Evolutionary conservation across 2,329 filamentous ascomycete species (phyloP).

Genomic region (Trichoderma sp.): DNA sequence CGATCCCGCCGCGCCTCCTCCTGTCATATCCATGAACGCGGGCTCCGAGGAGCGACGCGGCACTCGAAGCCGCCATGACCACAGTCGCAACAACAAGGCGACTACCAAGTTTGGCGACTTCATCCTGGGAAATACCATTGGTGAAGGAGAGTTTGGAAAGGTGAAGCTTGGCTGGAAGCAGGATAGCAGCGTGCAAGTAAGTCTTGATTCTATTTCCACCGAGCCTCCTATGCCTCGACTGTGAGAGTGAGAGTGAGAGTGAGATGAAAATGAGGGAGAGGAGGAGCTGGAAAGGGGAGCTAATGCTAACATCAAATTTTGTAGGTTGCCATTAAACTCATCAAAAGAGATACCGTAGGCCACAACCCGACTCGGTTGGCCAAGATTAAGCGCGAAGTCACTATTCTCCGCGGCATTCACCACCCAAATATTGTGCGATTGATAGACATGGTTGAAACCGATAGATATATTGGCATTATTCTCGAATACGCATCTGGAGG

Average conservation of each 20-base stretch:
- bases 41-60: slow-evolving; percentile 54
- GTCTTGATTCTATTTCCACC: slow-evolving; percentile 26
- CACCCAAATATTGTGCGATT: slow-evolving; percentile 97
- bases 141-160: slow-evolving; percentile 98
- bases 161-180: slow-evolving; percentile 99
- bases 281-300: neutral
- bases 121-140: slow-evolving; percentile 91
- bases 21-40: slow-evolving; percentile 49
- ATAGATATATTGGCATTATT: slow-evolving; percentile 96
- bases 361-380: slow-evolving; percentile 85
- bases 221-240: neutral
- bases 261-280: neutral
- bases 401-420: slow-evolving; percentile 82
- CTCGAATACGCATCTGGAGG: slow-evolving; percentile 97
- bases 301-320: neutral
- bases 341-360: slow-evolving; percentile 87
- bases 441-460: slow-evolving; percentile 98
- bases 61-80: slow-evolving; percentile 63
- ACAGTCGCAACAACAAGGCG: slow-evolving; percentile 62
- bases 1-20: slow-evolving; percentile 52
- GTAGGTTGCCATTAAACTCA: slow-evolving; percentile 95
- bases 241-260: neutral
- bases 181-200: slow-evolving; percentile 82
- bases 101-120: slow-evolving; percentile 90
- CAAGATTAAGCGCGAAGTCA: slow-evolving; percentile 97